Evolutionary conservation across 208 protist species (phyloP).

Genomic region (Crithidia bombi): DNA sequence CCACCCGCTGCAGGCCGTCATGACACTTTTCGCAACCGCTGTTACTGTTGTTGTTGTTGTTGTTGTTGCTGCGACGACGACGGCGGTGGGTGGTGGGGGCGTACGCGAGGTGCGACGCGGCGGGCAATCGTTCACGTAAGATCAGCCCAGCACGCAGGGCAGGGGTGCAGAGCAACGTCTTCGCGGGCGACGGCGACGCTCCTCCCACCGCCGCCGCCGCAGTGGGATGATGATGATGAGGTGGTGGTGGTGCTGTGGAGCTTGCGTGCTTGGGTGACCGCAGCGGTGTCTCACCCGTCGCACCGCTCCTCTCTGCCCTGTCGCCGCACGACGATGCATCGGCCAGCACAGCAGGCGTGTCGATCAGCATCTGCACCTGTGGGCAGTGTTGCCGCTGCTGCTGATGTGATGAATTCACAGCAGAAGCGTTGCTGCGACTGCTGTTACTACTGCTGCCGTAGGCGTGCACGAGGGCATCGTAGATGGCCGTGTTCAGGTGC

Average conservation of each 20-base stretch:
- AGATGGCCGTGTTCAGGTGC: constrained; percentile 32
- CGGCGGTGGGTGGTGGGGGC: constrained; percentile 6
- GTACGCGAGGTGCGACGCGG: constrained; percentile 22
- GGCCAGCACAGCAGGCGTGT: constrained; percentile 25
- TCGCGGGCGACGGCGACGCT: too few species aligned
- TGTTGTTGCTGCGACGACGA: background rate
- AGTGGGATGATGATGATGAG: too few species aligned
- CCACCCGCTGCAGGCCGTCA: constrained; percentile 19
- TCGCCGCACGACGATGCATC: too few species aligned
- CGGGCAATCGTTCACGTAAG: constrained; percentile 20
- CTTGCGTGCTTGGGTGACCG: too few species aligned
- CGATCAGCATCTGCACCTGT: constrained; percentile 17
- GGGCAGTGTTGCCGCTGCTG: background rate
- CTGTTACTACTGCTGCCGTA: background rate
- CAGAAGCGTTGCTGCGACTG: background rate
- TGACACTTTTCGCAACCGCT: background rate
- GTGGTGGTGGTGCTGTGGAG: too few species aligned
- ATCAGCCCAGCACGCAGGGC: constrained; percentile 16
- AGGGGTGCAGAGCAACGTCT: background rate
- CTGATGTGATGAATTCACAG: background rate
- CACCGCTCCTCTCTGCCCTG: too few species aligned
- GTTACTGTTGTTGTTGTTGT: background rate
- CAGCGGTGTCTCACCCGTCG: background rate
- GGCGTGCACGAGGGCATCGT: constrained; percentile 21
- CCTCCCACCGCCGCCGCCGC: too few species aligned